Percentiles rank a stretch among this genome's conserved stretches.
These are phyloP conservation scores for Populus simonii DNA, from an alignment of 345 rosid species.

Conservation along the genomic window DNA sequence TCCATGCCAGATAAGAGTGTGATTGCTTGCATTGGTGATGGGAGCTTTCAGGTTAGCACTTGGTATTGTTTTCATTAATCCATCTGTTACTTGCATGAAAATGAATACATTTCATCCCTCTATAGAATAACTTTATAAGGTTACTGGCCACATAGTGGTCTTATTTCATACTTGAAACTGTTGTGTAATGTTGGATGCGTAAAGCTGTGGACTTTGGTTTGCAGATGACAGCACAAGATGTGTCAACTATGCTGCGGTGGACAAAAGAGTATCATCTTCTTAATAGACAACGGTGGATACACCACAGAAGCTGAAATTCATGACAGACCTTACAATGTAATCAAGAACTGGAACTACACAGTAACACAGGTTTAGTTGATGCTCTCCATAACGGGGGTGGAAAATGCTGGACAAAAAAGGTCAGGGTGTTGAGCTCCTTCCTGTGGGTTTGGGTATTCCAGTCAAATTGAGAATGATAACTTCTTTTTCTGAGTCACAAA, in stretches of 20 bases:
- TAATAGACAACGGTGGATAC: slow-evolving; percentile 40
- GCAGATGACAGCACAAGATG: slow-evolving; percentile 41
- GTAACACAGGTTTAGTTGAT: slow-evolving; percentile 20
- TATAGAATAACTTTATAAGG: too few relatives aligned
- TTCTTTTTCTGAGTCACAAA: neutral
- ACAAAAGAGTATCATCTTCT: slow-evolving; percentile 35
- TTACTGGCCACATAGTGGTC: neutral
- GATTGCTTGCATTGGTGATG: slow-evolving; percentile 3
- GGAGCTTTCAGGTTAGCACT: slow-evolving; percentile 1
- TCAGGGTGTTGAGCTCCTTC: neutral
- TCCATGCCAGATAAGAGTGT: neutral
- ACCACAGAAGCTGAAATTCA: slow-evolving; percentile 39
- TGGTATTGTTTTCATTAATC: neutral
- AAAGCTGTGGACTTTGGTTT: neutral
- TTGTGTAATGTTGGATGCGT: neutral
- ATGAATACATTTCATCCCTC: neutral
- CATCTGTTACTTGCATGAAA: too few relatives aligned
- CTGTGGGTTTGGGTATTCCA: neutral
- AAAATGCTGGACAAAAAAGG: slow-evolving; percentile 37
- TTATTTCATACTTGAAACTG: neutral
- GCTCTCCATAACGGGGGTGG: slow-evolving; percentile 38
- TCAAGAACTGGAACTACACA: slow-evolving; percentile 38
- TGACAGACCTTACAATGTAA: slow-evolving; percentile 35
- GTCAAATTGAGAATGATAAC: too few relatives aligned
- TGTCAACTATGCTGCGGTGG: slow-evolving; percentile 38